Evolutionary conservation across 2,329 filamentous ascomycete species (phyloP), one percentile per base, ranked within the genome.

Genomic region (Epichloe sibirici): DNA sequence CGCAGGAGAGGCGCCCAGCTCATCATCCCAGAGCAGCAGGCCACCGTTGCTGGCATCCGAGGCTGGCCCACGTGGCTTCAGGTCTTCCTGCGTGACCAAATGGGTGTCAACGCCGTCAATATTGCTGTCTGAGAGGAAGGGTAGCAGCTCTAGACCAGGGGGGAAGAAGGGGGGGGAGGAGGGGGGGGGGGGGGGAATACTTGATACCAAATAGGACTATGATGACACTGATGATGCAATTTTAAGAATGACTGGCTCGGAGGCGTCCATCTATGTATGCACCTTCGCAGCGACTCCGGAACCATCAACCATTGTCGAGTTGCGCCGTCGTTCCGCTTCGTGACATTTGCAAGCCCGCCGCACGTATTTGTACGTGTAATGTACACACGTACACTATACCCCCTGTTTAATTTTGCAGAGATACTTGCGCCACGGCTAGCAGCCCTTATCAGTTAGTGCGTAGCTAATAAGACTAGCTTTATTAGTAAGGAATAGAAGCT

Each of bases 1-100:
- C 67, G 66, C 15, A 67, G 69, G 51, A 65, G 67, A 23, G 71
- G 73, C 42, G 73, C 69, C 1, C 71, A 77, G 58, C 53, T 76
- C 0, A 68, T 77, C n/a, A 56, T 79, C 15, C 71, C 76, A 0
- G 49, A 28, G 11, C 45, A 57, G 2, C 57, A 56, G 12, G 48
- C 58, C 5, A 31, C 45, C 42, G 46, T 65, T 13, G 61, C 65
- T 4, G 61, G 60, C 7, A 56, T 77, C 37, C 65, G 74, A 51
- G 73, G 66, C 0, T 70, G 68, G 63, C 73, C 70, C 1, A 65
- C 60, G 1, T 72, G 69, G 69, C 3, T 64, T 21, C 58, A 67
- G 57, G 55, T 66, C 59, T 17, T 64, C 13, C 3, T 63, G 57
- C 68, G 63, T 53, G 67, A 71, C 48, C 48, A 51, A 44, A 28